Conservation (phyloP, 2,329 filamentous ascomycete genomes). For the Penicillium sp. region DNA sequence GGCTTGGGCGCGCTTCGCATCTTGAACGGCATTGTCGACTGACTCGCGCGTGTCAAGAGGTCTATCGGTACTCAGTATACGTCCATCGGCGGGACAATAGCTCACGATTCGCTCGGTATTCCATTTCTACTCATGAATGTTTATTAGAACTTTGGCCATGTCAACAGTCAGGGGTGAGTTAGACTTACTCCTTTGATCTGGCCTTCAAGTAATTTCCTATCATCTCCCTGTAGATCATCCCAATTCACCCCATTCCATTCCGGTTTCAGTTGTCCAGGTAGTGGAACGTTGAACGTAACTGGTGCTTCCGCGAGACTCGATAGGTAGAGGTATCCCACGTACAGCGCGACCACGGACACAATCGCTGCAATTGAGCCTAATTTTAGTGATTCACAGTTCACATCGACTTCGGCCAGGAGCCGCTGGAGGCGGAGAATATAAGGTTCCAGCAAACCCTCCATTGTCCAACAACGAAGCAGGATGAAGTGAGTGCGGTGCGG, state of each 20-base stretch:
- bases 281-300: slow-evolving; percentile 35
- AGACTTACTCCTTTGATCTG: slow-evolving; percentile 36
- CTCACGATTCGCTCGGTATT: slow-evolving; percentile 38
- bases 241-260: slow-evolving; percentile 30
- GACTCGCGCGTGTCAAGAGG: slow-evolving; percentile 71
- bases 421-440: slow-evolving; percentile 20
- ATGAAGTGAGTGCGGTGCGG: not conserved
- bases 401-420: slow-evolving; percentile 18
- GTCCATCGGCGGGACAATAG: slow-evolving; percentile 77
- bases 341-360: slow-evolving; percentile 26
- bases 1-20: slow-evolving; percentile 69
- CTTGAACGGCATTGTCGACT: slow-evolving; percentile 74
- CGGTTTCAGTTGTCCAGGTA: slow-evolving; percentile 32
- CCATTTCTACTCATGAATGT: slow-evolving; percentile 30
- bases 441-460: slow-evolving; percentile 6
- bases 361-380: slow-evolving; percentile 26
- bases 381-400: slow-evolving; percentile 22
- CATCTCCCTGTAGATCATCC: slow-evolving; percentile 31
- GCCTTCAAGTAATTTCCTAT: slow-evolving; percentile 33
- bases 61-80: slow-evolving; percentile 61
- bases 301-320: slow-evolving; percentile 28
- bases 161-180: not conserved
- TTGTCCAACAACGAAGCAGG: not conserved
- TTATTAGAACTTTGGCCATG: not conserved
- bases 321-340: slow-evolving; percentile 30